Base-by-base conservation (phyloP, 768 basidiomycete species). In the Asterophora parasitica region DNA sequence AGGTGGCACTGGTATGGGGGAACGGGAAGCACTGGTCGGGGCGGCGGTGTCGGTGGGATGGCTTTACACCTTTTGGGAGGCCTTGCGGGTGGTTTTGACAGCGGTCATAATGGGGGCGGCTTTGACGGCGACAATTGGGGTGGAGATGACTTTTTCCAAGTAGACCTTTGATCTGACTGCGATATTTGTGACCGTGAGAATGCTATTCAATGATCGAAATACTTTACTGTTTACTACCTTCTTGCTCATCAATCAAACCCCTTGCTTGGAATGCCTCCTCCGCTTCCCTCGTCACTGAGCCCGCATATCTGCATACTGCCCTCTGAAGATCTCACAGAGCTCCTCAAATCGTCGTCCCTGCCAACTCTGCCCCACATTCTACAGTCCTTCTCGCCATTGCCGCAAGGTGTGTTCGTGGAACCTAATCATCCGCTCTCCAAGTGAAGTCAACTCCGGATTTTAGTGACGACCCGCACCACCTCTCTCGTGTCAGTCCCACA, bases 351-450 rank as follows among this genome's bases (percentile, higher is more conserved):
- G 1, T 74, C 81, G 7, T 77, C 78, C 1, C 66, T 92, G 13
- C 90, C 90, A 2, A 72, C 83, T 12, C 67, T 92, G 11, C 79
- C 81, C 28, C 74, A 84, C 55, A 78, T 92, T 48, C 73, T 92
- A 23, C 89, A 92, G 62, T 88, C 87, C 2, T 92, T 92, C 58
- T 87, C 88, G 2, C 90, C 90, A 9, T 69, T 92, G 42, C 82
- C 87, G 0, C 82, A 89, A 74, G 86, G 89, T 87, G 63, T 41
- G 65, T 61, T 45, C 46, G 31, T 39, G 17, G 17, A 23, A 23
- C 23, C 23, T 50, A 50, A 27, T 45, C 19, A 47, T 36, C 38
- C 7, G n/a, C 37, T 41, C 30, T 32, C 35, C 40, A 35, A 41
- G 33, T 50, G 16, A 40, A 35, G 37, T 39, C 12, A 41, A 48